Evolutionary conservation across 179 eudicot species (phyloP), one percentile per base, ranked within the genome.

Genomic region (Dionaea muscipula): DNA sequence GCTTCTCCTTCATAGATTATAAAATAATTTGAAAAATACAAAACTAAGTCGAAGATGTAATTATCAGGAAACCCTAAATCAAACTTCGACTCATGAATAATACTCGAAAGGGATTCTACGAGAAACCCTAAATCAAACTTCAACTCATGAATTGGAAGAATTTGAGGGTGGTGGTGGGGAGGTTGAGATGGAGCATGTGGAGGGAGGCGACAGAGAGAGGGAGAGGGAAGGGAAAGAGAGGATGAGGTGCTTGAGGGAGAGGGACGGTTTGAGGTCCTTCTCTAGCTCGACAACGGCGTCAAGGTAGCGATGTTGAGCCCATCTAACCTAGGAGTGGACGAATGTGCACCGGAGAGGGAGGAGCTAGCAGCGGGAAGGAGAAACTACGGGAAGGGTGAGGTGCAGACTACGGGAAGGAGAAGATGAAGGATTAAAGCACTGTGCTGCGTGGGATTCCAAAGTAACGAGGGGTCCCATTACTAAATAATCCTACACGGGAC

Each of bases 1-100:
- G n/a, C n/a, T n/a, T n/a, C n/a, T n/a, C n/a, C n/a, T n/a, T 57
- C 62, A 66, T 75, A 73, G 49, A 86, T 53, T 67, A 73, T 72
- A 73, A 86, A 86, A 36, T 67, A 77, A n/a, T 86, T 72, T 0
- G 78, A 75, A 70, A 50, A 74, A 53, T 35, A 63, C 0, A 72
- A 65, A 26, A 70, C 67, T 1, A 70, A 50, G 1, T 74, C 75
- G 26, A 74, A 55, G 17, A 64, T 17, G 38, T 66, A 70, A 64
- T 70, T 47, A 31, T 56, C 25, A 20, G 78, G 78, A 61, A 74
- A 33, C 28, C 78, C 75, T 37, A 74, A 27, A 66, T 74, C 78
- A 56, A 70, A 70, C 47, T 41, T 67, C 39, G 70, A 63, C 39
- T 63, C 69, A 53, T 74, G 35, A 59, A 59, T 10, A 59, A 61